Evolutionary conservation across 169 alveolate genomes (phyloP), one percentile per base, ranked within the genome.

Genomic region (Plasmodium reichenowi): DNA sequence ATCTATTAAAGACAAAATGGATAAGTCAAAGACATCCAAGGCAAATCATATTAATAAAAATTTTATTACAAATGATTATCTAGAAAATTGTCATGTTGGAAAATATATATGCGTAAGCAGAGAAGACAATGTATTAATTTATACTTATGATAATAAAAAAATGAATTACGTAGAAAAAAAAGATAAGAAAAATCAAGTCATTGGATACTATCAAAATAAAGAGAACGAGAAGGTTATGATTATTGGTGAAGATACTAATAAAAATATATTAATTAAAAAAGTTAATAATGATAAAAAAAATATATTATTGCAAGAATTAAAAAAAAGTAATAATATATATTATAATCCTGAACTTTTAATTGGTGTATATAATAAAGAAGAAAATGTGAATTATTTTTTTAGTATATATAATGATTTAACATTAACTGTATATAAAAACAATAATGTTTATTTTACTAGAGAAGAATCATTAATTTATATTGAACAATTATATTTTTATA

Each of bases 341-440:
- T 83, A 83, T 62, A 22, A 67, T 45, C 85, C 68, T 54, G 91
- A 83, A 68, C 38, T 68, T 38, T 17, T 83, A 20, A 68, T 83
- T 4, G 91, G 85, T 6, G 0, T 83, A 47, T 68, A 67, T 68
- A 59, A 83, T 58, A 12, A 15, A 54, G 85, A 83, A 56, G 85
- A 83, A 38, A 67, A 83, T 2, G 20, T 24, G 4, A 68, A 68
- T 52, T 83, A 83, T 62, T 83, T 45, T 32, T 83, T 83, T 83
- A 83, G 91, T 68, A 72, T 83, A 20, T 83, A 83, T 50, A 68
- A 50, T 56, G 91, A 83, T 58, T 43, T 83, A n/a, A 52, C 91
- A 5, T 63, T 83, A 24, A 68, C 85, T 32, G 91, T 68, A 43
- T 83, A 83, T 68, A 83, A 68, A 13, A 43, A 68, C 24, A 72